Evolutionary conservation across 768 basidiomycete species (phyloP).

Genomic region (Boletus insuetus): DNA sequence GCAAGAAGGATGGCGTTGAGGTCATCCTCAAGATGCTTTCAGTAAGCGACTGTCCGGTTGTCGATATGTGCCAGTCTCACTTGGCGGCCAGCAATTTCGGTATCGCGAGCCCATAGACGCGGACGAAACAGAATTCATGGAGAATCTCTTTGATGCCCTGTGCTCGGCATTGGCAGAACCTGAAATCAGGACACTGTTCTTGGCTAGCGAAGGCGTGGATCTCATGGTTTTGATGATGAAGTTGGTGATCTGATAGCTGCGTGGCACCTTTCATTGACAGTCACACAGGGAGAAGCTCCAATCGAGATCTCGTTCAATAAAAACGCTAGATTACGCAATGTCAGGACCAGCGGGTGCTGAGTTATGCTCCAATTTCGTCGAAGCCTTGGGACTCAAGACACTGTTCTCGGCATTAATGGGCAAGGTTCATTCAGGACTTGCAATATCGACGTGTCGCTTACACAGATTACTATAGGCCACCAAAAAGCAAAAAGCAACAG

Average conservation of each 20-base stretch:
- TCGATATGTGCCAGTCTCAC: constrained; percentile 11
- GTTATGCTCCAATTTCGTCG: constrained; percentile 83
- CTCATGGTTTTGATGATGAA: constrained; percentile 99
- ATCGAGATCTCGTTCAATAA: constrained; percentile 81
- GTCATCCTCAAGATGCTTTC: constrained; percentile 70
- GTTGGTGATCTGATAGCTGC: constrained; percentile 42
- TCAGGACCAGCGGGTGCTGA: constrained; percentile 67
- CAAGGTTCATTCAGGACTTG: constrained; percentile 54
- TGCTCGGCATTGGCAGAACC: constrained; percentile 84
- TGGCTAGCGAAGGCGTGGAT: constrained; percentile 91
- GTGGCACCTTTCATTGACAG: background rate
- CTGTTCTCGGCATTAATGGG: constrained; percentile 93
- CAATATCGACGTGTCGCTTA: constrained; percentile 7
- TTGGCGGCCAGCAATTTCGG: constrained; percentile 70
- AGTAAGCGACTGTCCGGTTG: constrained; percentile 46
- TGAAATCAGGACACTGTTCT: constrained; percentile 74
- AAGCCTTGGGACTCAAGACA: constrained; percentile 83
- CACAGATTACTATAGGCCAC: constrained; percentile 31
- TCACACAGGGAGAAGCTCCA: constrained; percentile 72
- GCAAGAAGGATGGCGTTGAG: constrained; percentile 78
- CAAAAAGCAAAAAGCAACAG: constrained; percentile 63
- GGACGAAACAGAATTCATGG: constrained; percentile 97
- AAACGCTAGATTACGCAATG: constrained; percentile 88
- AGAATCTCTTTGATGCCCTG: constrained; percentile 88
- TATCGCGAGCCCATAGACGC: constrained; percentile 77